Base-by-base conservation (phyloP, 441 rosid genomes). In the Biscutella auriculata region DNA sequence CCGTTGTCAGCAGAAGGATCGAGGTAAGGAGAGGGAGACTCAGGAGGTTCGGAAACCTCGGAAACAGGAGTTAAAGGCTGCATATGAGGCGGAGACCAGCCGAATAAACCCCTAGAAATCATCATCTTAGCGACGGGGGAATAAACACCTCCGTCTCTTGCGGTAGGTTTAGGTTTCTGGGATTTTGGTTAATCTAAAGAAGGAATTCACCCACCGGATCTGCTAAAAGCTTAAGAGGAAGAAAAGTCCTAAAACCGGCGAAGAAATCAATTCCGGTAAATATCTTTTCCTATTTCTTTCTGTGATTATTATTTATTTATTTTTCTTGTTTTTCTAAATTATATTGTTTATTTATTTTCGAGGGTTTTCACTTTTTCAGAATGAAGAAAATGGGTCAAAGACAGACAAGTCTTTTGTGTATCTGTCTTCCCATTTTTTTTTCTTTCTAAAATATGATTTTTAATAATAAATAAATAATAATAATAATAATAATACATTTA, bases 41-140 rank as follows among this genome's bases (percentile, higher is more conserved):
- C 99, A 45, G 98, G 99, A 29, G 97, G 97, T 79, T 89, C 99
- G 16, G 99, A 93, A 4, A 93, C 99, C 77, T 93, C 98, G 1
- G 98, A 88, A 4, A 93, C 98, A 4, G 98, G 98, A 65, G 98
- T 93, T 67, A 93, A 55, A 34, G 97, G 99, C 50, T 93, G 99
- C 76, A 93, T 77, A 65, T 89, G 97, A 7, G 97, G 99, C 52
- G 99, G 99, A 45, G 99, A 93, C 97, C 87, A 89, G 48, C 99
- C 97, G 33, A 93, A 93, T 71, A 93, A 67, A 13, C 99, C 99
- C 67, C 99, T 76, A 1, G 95, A 80, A 39, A 87, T 75, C 97
- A 89, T 93, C 97, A 89, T 93, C 77, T 71, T 66, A 19, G 25
- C 51, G 19, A 23, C 57, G 56, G 46, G 62, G 59, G n/a, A 29